Evolutionary conservation across 2,329 filamentous ascomycete species (phyloP), one percentile per base, ranked within the genome.

Genomic region (Diaporthe aspalathi): DNA sequence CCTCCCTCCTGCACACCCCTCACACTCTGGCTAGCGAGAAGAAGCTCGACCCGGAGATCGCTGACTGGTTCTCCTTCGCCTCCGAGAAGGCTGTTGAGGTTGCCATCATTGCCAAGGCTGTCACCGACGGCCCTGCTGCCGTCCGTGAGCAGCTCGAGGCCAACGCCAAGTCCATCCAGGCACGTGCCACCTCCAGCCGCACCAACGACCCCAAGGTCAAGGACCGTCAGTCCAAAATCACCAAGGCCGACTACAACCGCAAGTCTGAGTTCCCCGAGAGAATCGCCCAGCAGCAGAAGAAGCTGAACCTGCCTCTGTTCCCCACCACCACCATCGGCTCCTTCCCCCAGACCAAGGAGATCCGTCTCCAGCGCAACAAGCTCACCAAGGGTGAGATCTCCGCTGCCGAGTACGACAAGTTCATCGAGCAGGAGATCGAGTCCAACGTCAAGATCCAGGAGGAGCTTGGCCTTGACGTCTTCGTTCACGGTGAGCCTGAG

Each of bases 291-390:
- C 96, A 99, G 88, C 92, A 95, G 88, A 91, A 92, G 85, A 92
- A 94, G 85, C 93, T 99, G 81, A 95, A 93, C 81, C 93, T 99
- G 73, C 96, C 96, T 77, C 88, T 95, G 76, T 99, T 99, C 93
- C 96, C 96, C 75, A 99, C 96, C 81, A 99, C 96, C 83, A 99
- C 96, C 83, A 99, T 99, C 77, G 96, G 96, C 78, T 98, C 95
- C 71, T 99, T 99, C 93, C 96, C 96, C 78, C 96, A 99, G 89
- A 99, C 96, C 84, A 95, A 95, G 89, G 94, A 98, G 85, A 99
- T 99, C 86, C 94, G 96, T 86, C 87, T 97, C 79, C 91, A 95
- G 86, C 93, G 96, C 81, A 97, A 96, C 91, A 97, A 96, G 90
- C 94, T 98, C 88, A 97, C 95, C 89, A 99, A 99, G 92, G 93